phyloP scores from a whole-genome alignment of 2,329 filamentous ascomycete genomes.

The Sporothrix schenckii region DNA sequence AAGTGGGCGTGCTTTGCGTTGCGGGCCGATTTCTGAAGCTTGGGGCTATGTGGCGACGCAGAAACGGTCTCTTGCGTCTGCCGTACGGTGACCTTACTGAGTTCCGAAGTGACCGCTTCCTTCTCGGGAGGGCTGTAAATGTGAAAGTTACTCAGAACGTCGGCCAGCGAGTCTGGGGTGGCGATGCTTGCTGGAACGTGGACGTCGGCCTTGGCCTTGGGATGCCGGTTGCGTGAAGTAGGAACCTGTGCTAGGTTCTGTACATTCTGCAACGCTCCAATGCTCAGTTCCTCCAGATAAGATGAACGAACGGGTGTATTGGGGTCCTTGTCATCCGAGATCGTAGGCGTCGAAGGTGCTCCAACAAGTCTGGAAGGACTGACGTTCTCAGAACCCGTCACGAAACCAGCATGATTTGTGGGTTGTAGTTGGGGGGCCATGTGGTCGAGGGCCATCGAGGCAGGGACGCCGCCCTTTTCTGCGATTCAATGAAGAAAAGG shows the following conservation, averaged over 20 bases:
- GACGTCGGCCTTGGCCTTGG: background rate
- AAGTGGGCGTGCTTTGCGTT: slow-evolving; percentile 30
- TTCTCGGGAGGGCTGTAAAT: slow-evolving; percentile 36
- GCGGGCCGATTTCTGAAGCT: background rate
- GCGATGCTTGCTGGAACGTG: background rate
- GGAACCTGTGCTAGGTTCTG: background rate
- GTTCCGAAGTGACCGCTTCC: slow-evolving; percentile 9
- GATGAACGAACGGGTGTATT: slow-evolving; percentile 13
- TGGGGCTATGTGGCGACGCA: background rate
- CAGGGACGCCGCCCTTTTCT: slow-evolving; percentile 12
- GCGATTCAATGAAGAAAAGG: slow-evolving; percentile 27
- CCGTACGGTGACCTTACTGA: background rate
- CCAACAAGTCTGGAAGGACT: slow-evolving; percentile 19
- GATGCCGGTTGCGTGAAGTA: slow-evolving; percentile 19
- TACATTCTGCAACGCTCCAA: slow-evolving; percentile 29
- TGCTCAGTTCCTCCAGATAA: slow-evolving; percentile 30
- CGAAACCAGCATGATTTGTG: slow-evolving; percentile 15
- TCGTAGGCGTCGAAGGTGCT: background rate
- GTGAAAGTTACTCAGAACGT: slow-evolving; percentile 44
- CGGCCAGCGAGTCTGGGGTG: slow-evolving; percentile 41
- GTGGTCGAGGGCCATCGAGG: slow-evolving; percentile 4
- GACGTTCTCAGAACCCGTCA: slow-evolving; percentile 23
- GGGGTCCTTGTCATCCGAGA: slow-evolving; percentile 17
- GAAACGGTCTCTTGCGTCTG: background rate
- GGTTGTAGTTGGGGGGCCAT: slow-evolving; percentile 30